Percentiles rank a stretch among this genome's conserved stretches.
These are phyloP conservation scores for Camellia oleifera DNA, from an alignment of 179 eudicot genomes.

Conservation along the genomic window DNA sequence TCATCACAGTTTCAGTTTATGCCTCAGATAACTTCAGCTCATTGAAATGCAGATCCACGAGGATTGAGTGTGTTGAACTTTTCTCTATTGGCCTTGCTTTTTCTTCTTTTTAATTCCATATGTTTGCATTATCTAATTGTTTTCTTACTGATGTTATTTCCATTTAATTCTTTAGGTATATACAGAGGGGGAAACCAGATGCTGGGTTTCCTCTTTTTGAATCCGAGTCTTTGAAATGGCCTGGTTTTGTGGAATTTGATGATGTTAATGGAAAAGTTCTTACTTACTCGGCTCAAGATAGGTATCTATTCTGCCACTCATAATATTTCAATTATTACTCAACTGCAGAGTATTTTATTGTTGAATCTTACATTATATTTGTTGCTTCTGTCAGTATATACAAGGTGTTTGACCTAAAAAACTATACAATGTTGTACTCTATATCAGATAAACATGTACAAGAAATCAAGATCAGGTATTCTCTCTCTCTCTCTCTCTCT, in stretches of 20 bases:
- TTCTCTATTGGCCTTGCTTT: neutral
- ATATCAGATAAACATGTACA: conserved; percentile 66
- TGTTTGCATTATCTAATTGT: neutral
- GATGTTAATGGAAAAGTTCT: conserved; percentile 73
- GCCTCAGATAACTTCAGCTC: conserved; percentile 69
- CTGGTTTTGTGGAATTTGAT: conserved; percentile 73
- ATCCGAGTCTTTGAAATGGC: conserved; percentile 70
- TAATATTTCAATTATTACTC: neutral
- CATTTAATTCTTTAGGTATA: conserved; percentile 34
- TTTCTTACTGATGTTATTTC: neutral
- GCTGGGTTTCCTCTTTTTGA: conserved; percentile 69
- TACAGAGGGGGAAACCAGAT: conserved; percentile 61
- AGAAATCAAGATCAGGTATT: conserved; percentile 72
- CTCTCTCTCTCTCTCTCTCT: neutral
- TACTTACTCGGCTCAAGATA: conserved; percentile 70
- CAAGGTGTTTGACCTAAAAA: conserved; percentile 80
- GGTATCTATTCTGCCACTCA: conserved; percentile 23
- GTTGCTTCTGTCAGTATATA: conserved; percentile 44
- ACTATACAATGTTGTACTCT: conserved; percentile 64
- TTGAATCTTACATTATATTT: neutral
- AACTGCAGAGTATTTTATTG: neutral
- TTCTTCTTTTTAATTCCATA: neutral
- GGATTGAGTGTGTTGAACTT: conserved; percentile 49
- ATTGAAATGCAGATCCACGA: conserved; percentile 64
- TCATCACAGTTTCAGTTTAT: conserved; percentile 67